Base-by-base conservation (phyloP, 1,284 basidiomycete species). In the Boletus sp. region DNA sequence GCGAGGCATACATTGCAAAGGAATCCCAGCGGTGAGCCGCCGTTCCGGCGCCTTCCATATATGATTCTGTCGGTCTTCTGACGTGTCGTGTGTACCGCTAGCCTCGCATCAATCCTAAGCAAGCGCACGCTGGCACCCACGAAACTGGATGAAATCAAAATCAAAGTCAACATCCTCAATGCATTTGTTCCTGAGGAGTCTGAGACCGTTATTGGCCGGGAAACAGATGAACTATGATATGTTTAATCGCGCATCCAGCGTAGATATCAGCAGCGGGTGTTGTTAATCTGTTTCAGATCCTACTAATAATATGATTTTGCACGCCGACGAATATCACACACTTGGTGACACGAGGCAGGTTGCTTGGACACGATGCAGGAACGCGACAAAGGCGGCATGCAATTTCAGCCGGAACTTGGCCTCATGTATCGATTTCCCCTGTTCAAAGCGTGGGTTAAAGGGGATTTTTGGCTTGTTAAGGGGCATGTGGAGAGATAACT, bases 111-210 rank as follows among this genome's bases (percentile, higher is more conserved):
- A 62, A 88, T 94, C 67, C 79, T 95, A 58, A 77, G 79, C 70
- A 94, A 93, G 78, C 83, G 86, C 57, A 86, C 80, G 39, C 77
- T 98, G 43, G 81, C 89, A 6, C 80, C 84, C 1, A 75, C 81
- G 53, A 98, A 98, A 77, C 78, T 96, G 46, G 96, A 99, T 73
- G 94, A 98, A 78, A 86, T 98, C 68, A 92, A 94, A 77, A 84
- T 91, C 74, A 96, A 96, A 80, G 82, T 84, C 53, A 98, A 98
- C 77, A 84, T 97, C 64, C 84, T 97, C 55, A 74, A 78, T 11
- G 84, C 92, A 0, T 96, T 97, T 70, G 77, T 79, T 24, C 77
- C 76, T 53, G 78, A 79, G 59, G 76, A 75, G 63, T 65, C 76
- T 29, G 78, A 77, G 57, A 63, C 69, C 53, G 58, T 63, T 45